Evolutionary conservation across 108 stramenopile genomes (phyloP), one percentile per base, ranked within the genome.

Genomic region (Aurantiochytrium sp.): DNA sequence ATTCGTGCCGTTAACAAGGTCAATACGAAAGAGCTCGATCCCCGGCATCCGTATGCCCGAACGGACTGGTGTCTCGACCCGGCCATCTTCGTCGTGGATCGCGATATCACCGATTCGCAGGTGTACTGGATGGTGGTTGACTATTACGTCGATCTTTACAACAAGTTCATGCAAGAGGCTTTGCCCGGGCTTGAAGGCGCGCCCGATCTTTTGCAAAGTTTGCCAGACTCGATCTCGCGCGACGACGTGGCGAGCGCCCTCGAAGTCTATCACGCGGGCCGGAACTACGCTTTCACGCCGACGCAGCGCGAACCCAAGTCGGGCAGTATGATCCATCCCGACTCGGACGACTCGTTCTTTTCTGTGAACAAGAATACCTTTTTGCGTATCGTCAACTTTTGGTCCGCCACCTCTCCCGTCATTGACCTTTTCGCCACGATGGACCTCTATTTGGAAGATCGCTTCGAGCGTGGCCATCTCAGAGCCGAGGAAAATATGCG

Each of bases 401-500:
- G 73, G 73, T 19, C 19, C 6, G 18, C 49, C 2, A 25, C 0
- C 49, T 83, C 23, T 5, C 73, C 73, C 6, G 23, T 83, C 18
- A 51, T 83, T 51, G 23, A 5, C 6, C 44, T 83, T 5, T 83
- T 83, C 21, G 29, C 25, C 8, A 5, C n/a, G 19, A 64, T 64
- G 60, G 60, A 64, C 35, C 8, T 35, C 25, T 64, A 64, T 16
- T 21, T 64, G 25, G 60, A 64, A 16, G 25, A 35, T 35, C 25
- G 35, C 25, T 64, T 64, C n/a, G 60, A 21, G 10, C 60, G 60
- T 0, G 60, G 60, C 60, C 60, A 64, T 21, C 25, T 51, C 64
- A 91, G 76, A 72, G 51, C 60, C 10, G 92, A 90, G 87, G 92
- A 94, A 28, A 89, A 73, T 42, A 90, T 96, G 58, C 90, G 94